Conservation (phyloP, 1,284 basidiomycete genomes). For the Leucocoprinus gongylophorus region DNA sequence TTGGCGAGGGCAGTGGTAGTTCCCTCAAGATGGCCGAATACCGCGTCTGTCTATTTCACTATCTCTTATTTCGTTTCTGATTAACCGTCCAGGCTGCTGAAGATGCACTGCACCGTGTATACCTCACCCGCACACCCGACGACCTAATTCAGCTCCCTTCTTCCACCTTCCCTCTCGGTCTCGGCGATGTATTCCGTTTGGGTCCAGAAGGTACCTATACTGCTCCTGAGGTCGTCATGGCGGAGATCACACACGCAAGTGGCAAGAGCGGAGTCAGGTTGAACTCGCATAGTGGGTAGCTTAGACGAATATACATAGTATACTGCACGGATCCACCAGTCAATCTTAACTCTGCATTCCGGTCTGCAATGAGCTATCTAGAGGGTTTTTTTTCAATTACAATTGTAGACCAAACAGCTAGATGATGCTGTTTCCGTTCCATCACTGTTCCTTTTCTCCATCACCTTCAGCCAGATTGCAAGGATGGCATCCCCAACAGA, state of each 20-base stretch:
- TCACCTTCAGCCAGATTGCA: no score
- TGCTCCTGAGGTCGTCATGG: constrained; percentile 48
- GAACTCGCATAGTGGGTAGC: constrained; percentile 2
- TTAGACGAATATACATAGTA: constrained; percentile 6
- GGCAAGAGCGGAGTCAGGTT: constrained; percentile 30
- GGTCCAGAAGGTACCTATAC: constrained; percentile 37
- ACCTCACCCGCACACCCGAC: constrained; percentile 68
- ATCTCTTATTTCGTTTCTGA: constrained; percentile 5
- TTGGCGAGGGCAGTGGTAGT: constrained; percentile 94
- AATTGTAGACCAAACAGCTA: no score
- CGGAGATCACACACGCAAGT: constrained; percentile 64
- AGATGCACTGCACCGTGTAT: constrained; percentile 75
- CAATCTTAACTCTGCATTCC: constrained; percentile 7
- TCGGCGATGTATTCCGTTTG: constrained; percentile 41
- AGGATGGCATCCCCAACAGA: constrained; percentile 5
- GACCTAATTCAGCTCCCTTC: constrained; percentile 62
- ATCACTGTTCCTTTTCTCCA: no score
- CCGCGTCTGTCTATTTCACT: constrained; percentile 48
- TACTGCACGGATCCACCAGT: constrained; percentile 4
- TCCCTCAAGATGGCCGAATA: constrained; percentile 95
- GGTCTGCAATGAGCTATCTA: not conserved
- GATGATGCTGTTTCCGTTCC: no score
- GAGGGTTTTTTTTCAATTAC: no score
- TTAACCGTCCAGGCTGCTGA: constrained; percentile 63
- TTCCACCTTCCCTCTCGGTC: constrained; percentile 51